A percentile compares a stretch with the other conserved stretches of the same genome.
Conservation (phyloP, 768 basidiomycete species). For the Boletus speciosus region DNA sequence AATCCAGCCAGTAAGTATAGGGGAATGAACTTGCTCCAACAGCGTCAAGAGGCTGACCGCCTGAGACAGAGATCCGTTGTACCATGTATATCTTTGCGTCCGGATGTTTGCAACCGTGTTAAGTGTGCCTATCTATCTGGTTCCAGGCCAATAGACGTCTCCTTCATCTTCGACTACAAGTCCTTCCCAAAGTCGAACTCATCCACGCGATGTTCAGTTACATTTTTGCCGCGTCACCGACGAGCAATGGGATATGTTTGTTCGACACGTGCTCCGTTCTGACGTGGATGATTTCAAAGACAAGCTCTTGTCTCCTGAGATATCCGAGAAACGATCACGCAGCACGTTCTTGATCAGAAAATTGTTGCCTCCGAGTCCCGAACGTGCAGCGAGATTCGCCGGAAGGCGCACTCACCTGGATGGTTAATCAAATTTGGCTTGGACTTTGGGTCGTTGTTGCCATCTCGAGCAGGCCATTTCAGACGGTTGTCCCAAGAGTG, state of each 20-base stretch:
- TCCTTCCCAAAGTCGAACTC: slow-evolving; percentile 19
- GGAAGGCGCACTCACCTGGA: slow-evolving; percentile 1
- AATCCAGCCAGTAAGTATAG: slow-evolving; percentile 5
- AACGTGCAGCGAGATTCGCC: slow-evolving; percentile 12
- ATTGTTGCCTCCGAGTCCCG: slow-evolving; percentile 15
- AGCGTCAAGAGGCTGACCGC: no score
- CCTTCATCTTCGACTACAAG: slow-evolving; percentile 19
- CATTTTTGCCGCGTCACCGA: slow-evolving; percentile 21
- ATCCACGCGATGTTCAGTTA: slow-evolving; percentile 17
- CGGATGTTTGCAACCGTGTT: no score
- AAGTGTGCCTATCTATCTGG: background rate
- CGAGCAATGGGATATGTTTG: slow-evolving; percentile 20
- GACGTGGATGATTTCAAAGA: slow-evolving; percentile 15
- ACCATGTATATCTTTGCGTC: background rate
- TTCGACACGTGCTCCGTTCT: slow-evolving; percentile 3
- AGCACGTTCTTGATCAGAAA: slow-evolving; percentile 2
- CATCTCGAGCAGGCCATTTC: slow-evolving; percentile 24
- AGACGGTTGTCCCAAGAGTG: slow-evolving; percentile 22
- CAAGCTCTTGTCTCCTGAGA: background rate
- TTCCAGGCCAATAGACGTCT: slow-evolving; percentile 11
- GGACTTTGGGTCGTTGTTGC: slow-evolving; percentile 10
- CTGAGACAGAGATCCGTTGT: slow-evolving; percentile 5
- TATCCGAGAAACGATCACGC: background rate
- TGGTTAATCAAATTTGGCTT: slow-evolving; percentile 24
- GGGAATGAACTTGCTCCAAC: slow-evolving; percentile 7